Percentiles rank a stretch among this genome's conserved stretches.
Evolutionary conservation across 441 rosid species (phyloP).

Genomic region (Erodium moschatum): DNA sequence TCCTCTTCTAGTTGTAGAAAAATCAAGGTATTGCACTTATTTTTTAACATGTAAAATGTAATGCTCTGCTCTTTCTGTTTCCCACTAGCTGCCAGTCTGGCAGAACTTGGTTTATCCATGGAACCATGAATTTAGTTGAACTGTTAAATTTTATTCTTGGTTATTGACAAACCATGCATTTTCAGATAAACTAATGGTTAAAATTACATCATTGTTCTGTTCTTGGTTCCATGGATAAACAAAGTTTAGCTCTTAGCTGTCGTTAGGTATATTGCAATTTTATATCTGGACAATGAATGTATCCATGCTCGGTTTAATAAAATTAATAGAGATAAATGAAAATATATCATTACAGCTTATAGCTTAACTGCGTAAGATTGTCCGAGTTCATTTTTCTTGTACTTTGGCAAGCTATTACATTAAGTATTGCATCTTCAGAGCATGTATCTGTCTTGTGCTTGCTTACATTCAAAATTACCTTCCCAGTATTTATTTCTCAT

Average conservation of each 20-base stretch:
- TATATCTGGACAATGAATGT: not conserved
- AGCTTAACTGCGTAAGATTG: not conserved
- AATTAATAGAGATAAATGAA: not conserved
- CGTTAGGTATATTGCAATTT: not conserved
- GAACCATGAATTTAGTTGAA: not conserved
- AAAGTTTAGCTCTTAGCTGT: not conserved
- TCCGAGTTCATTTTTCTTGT: slow-evolving; percentile 1
- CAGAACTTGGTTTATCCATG: not conserved
- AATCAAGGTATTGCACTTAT: not conserved
- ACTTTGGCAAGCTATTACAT: not conserved
- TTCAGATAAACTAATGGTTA: not conserved
- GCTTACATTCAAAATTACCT: not conserved
- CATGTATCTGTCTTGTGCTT: too few relatives aligned
- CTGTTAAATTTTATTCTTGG: not conserved
- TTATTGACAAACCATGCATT: not conserved
- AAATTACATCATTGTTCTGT: not conserved
- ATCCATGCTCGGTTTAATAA: not conserved
- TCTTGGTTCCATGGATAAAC: not conserved
- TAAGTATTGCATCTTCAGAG: too few relatives aligned
- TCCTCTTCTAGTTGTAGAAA: not conserved
- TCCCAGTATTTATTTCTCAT: not conserved
- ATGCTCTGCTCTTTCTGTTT: not conserved
- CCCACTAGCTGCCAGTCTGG: not conserved
- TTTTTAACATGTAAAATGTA: not conserved
- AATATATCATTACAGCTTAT: not conserved